Conservation (phyloP, 768 basidiomycete genomes). For the Panus rudis region DNA sequence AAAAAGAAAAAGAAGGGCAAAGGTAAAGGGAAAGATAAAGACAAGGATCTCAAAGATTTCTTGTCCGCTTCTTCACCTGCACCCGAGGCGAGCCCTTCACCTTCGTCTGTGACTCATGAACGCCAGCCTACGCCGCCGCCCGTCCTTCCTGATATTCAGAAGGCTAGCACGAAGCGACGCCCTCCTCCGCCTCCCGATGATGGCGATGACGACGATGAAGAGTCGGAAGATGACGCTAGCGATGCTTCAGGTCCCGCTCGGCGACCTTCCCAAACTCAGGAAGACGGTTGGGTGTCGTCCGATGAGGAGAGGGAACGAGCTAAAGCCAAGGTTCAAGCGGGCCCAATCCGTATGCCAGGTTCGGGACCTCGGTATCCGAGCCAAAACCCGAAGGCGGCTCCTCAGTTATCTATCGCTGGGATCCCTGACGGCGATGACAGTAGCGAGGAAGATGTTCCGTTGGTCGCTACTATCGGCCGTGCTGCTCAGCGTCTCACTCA, state of each 20-base stretch:
- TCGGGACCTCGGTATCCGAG: slow-evolving; percentile 46
- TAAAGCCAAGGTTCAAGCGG: slow-evolving; percentile 16
- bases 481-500: slow-evolving; percentile 40
- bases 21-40: slow-evolving; percentile 39
- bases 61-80: not conserved
- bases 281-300: slow-evolving; percentile 42
- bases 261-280: slow-evolving; percentile 2
- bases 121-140: not conserved
- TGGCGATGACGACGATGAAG: slow-evolving; percentile 38
- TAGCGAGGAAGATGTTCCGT: slow-evolving; percentile 77
- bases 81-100: slow-evolving; percentile 4
- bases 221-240: slow-evolving; percentile 50
- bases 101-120: not conserved
- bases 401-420: too few species aligned
- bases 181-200: slow-evolving; percentile 23
- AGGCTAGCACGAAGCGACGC: slow-evolving; percentile 22
- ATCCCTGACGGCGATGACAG: slow-evolving; percentile 36
- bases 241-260: slow-evolving; percentile 7
- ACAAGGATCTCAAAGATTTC: slow-evolving; percentile 22
- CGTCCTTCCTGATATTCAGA: slow-evolving; percentile 20
- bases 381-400: slow-evolving; percentile 13
- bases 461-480: slow-evolving; percentile 55
- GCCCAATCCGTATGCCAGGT: slow-evolving; percentile 51
- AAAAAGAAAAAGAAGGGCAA: slow-evolving; percentile 38
- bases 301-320: slow-evolving; percentile 46